Evolutionary conservation across 2,329 filamentous ascomycete genomes (phyloP).

Genomic region (Cordyceps fumosorosea): DNA sequence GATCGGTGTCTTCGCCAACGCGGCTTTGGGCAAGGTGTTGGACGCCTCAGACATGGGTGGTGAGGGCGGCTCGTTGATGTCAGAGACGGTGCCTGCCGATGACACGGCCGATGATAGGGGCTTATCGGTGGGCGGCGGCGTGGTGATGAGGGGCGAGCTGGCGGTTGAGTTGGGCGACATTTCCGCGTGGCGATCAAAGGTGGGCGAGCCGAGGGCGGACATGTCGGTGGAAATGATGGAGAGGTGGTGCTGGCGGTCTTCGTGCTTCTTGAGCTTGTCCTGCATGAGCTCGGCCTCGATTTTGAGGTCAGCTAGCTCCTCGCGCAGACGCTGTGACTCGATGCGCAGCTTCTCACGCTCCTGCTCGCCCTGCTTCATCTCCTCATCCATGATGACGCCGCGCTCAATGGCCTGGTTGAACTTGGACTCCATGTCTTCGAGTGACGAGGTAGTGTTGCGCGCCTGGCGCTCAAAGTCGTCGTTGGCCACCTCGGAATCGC

Average conservation of each 20-base stretch:
- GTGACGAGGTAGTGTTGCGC: slow-evolving; percentile 87
- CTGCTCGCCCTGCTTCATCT: slow-evolving; percentile 84
- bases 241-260: slow-evolving; percentile 42
- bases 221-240: slow-evolving; percentile 55
- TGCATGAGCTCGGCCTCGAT: slow-evolving; percentile 92
- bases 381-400: slow-evolving; percentile 88
- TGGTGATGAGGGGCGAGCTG: slow-evolving; percentile 84
- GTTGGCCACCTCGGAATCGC: slow-evolving; percentile 95
- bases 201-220: slow-evolving; percentile 61
- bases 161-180: slow-evolving; percentile 76
- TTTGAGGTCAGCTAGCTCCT: slow-evolving; percentile 87
- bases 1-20: slow-evolving; percentile 34
- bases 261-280: slow-evolving; percentile 79
- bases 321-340: slow-evolving; percentile 79
- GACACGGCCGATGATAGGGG: slow-evolving; percentile 51
- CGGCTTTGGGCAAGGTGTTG: slow-evolving; percentile 46
- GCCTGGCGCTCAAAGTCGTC: slow-evolving; percentile 97
- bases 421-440: slow-evolving; percentile 95
- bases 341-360: slow-evolving; percentile 86
- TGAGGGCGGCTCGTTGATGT: slow-evolving; percentile 78
- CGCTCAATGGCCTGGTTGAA: slow-evolving; percentile 93
- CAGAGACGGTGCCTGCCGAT: slow-evolving; percentile 52
- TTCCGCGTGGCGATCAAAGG: slow-evolving; percentile 64
- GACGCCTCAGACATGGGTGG: slow-evolving; percentile 89
- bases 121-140: slow-evolving; percentile 65